Evolutionary conservation across 129 eudicot genomes (phyloP).

Genomic region (Artemisia tridentata): DNA sequence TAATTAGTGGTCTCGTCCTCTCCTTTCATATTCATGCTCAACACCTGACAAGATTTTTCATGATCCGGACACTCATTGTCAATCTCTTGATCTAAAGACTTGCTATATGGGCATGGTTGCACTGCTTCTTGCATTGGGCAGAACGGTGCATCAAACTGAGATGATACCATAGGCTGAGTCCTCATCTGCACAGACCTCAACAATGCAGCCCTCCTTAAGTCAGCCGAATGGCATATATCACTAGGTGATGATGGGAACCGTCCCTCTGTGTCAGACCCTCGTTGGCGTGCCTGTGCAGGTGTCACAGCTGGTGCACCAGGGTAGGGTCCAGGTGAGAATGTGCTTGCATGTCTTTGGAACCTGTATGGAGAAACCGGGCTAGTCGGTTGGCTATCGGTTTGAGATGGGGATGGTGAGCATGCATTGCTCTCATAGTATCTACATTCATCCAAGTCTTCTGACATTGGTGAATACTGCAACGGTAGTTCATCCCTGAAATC

Average conservation of each 20-base stretch:
- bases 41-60: conserved; percentile 53
- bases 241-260: conserved; percentile 95
- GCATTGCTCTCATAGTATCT: conserved; percentile 54
- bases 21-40: conserved; percentile 41
- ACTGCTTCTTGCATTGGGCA: conserved; percentile 53
- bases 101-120: conserved; percentile 45
- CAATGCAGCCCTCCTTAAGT: conserved; percentile 83
- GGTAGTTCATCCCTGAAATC: conserved; percentile 77
- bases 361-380: conserved; percentile 95
- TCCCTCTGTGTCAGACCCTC: conserved; percentile 77
- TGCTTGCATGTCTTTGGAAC: conserved; percentile 51
- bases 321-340: conserved; percentile 46
- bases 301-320: conserved; percentile 35
- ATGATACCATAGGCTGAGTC: conserved; percentile 44
- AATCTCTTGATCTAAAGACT: conserved; percentile 48
- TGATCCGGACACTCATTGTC: conserved; percentile 49
- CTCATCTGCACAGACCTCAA: conserved; percentile 92
- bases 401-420: conserved; percentile 57
- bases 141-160: conserved; percentile 42
- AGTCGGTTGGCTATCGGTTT: conserved; percentile 73
- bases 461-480: conserved; percentile 85
- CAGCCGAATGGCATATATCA: conserved; percentile 96
- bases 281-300: conserved; percentile 63
- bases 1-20: conserved; percentile 40
- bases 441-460: conserved; percentile 86